Conservation (phyloP, 495 filamentous ascomycete species). For the Penicillium paradoxum region DNA sequence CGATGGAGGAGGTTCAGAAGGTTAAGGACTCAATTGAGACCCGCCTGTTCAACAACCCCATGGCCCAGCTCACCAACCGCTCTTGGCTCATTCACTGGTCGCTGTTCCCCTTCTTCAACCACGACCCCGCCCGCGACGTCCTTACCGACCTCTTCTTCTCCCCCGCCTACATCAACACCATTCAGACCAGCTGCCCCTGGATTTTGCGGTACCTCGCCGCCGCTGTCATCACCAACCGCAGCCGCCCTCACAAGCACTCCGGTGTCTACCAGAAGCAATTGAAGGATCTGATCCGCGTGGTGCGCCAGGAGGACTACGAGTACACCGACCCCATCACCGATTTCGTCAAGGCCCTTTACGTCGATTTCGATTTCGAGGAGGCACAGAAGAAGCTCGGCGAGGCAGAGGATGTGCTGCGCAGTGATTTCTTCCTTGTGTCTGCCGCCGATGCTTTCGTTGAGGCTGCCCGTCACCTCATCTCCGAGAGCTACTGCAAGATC, state of each 20-base stretch:
- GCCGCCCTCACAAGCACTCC: slow-evolving; percentile 68
- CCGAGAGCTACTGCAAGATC: slow-evolving; percentile 99
- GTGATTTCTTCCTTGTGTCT: slow-evolving; percentile 91
- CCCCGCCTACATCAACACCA: slow-evolving; percentile 95
- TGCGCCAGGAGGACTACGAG: slow-evolving; percentile 95
- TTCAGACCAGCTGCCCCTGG: slow-evolving; percentile 97
- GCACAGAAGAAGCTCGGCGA: slow-evolving; percentile 87
- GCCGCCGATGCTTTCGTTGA: slow-evolving; percentile 89
- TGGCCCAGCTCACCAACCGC: slow-evolving; percentile 89
- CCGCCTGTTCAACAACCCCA: slow-evolving; percentile 88
- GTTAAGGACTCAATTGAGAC: slow-evolving; percentile 90
- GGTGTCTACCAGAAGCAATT: slow-evolving; percentile 94
- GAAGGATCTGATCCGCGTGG: slow-evolving; percentile 90
- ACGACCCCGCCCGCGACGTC: slow-evolving; percentile 82
- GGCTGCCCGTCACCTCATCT: slow-evolving; percentile 90
- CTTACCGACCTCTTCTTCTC: slow-evolving; percentile 96
- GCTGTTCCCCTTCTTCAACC: slow-evolving; percentile 98
- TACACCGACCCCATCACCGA: slow-evolving; percentile 94
- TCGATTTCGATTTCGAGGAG: slow-evolving; percentile 98
- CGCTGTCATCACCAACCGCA: slow-evolving; percentile 93
- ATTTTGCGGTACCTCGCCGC: slow-evolving; percentile 90
- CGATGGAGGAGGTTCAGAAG: slow-evolving; percentile 93
- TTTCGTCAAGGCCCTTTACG: slow-evolving; percentile 91
- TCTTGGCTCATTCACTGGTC: slow-evolving; percentile 98
- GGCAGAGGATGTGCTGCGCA: slow-evolving; percentile 85